These are phyloP conservation scores for Juncus effusus DNA, from an alignment of 176 grass and related monocot species.

Conservation along the genomic window DNA sequence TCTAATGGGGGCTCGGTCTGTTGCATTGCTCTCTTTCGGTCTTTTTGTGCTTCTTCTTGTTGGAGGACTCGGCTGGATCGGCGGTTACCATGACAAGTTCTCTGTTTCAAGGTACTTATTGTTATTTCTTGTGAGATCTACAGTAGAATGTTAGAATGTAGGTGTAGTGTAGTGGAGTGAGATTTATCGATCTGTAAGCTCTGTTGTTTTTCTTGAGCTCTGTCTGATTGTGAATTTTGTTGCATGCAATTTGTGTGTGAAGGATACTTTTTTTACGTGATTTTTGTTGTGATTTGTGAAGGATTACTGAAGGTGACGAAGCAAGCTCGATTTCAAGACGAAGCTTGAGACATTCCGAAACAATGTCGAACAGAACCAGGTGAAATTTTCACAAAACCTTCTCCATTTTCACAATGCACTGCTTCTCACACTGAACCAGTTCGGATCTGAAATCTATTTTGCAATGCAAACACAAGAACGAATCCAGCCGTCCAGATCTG, in stretches of 20 bases:
- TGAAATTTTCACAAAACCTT: constrained; percentile 5
- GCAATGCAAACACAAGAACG: no score
- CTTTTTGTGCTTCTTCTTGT: constrained; percentile 28
- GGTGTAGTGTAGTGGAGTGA: background rate
- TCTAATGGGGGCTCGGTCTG: constrained; percentile 24
- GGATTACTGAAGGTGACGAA: constrained; percentile 11
- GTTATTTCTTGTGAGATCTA: background rate
- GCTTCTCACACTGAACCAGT: background rate
- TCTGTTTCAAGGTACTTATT: constrained; percentile 35
- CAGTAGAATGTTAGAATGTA: background rate
- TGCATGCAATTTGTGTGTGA: no score
- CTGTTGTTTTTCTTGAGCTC: background rate
- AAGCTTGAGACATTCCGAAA: constrained; percentile 8
- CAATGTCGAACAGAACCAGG: constrained; percentile 27
- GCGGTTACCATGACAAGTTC: constrained; percentile 1
- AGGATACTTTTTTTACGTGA: no score
- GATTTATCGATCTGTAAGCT: background rate
- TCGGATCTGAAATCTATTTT: background rate
- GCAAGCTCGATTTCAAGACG: constrained; percentile 4
- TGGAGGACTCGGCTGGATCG: constrained; percentile 22
- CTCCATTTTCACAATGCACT: background rate
- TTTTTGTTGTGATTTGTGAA: background rate
- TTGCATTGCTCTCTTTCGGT: constrained; percentile 23
- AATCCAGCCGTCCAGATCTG: constrained; percentile 5
- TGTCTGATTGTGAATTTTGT: no score